Evolutionary conservation across 148 eudicot genomes (phyloP).

Genomic region (Hydrangea macrophylla): DNA sequence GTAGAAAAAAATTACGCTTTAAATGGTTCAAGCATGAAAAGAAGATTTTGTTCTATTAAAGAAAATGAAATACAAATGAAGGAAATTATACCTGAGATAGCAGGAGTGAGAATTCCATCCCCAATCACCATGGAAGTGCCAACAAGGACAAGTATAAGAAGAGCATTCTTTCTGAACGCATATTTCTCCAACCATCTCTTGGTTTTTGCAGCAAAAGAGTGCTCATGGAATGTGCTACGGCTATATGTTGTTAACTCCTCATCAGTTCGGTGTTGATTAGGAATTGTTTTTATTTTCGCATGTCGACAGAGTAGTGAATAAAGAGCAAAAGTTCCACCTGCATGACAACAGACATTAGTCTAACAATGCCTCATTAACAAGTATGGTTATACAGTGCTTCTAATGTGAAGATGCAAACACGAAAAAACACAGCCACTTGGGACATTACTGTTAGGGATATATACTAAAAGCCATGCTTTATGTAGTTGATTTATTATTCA

Average conservation of each 20-base stretch:
- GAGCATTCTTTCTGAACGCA: conserved; percentile 58
- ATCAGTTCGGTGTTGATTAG: conserved; percentile 92
- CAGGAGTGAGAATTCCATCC: conserved; percentile 96
- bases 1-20: background rate
- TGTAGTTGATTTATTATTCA: too few species aligned
- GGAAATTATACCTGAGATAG: conserved; percentile 72
- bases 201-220: conserved; percentile 82
- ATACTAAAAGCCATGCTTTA: too few species aligned
- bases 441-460: too few species aligned
- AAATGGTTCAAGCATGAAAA: conserved; percentile 9
- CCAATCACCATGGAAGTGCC: conserved; percentile 97
- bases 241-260: conserved; percentile 97
- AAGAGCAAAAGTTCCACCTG: conserved; percentile 97
- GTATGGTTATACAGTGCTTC: background rate
- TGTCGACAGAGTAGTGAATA: conserved; percentile 95
- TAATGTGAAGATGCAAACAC: background rate
- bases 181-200: conserved; percentile 81
- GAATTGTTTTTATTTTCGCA: conserved; percentile 81
- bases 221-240: conserved; percentile 61
- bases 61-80: background rate
- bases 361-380: background rate
- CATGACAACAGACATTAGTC: conserved; percentile 1
- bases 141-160: conserved; percentile 81
- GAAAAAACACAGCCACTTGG: too few species aligned
- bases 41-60: background rate